phyloP scores from a whole-genome alignment of 805 yeast genomes.

The Candida vaughaniae region DNA sequence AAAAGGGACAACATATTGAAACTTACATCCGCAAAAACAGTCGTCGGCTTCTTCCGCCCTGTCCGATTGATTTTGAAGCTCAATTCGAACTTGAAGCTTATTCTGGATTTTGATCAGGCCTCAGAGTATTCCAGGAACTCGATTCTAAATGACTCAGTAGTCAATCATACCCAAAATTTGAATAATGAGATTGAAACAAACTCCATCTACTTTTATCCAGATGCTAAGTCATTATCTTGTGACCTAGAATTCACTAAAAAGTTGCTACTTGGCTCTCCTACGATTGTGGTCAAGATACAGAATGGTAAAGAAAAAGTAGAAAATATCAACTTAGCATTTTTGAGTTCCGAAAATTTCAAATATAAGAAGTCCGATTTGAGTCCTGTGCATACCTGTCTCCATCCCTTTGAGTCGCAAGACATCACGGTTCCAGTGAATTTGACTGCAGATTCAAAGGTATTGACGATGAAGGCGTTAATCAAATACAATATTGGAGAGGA shows the following conservation, averaged over 20 bases:
- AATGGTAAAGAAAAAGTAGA: conserved; percentile 1
- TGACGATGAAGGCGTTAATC: conserved; percentile 21
- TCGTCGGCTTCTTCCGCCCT: conserved; percentile 23
- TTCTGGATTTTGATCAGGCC: conserved; percentile 12
- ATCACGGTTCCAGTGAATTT: conserved; percentile 31
- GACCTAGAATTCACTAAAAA: conserved; percentile 1
- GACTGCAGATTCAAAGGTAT: conserved; percentile 24
- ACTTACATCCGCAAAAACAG: conserved; percentile 10
- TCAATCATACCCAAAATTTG: background rate
- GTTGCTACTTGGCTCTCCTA: conserved; percentile 9
- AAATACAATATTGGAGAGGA: conserved; percentile 20
- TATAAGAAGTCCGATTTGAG: background rate
- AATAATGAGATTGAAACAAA: background rate
- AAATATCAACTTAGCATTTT: background rate
- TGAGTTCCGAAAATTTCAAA: conserved; percentile 1
- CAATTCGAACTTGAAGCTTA: conserved; percentile 18
- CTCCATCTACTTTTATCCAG: conserved; percentile 6
- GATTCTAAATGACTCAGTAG: conserved; percentile 11
- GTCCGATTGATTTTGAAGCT: conserved; percentile 16
- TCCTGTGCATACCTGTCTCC: conserved; percentile 6
- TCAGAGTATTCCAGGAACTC: conserved; percentile 7
- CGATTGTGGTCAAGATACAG: conserved; percentile 6
- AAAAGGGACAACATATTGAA: conserved; percentile 5
- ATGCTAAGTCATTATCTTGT: background rate
- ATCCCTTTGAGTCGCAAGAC: conserved; percentile 15